Base-by-base conservation (phyloP, 2,329 filamentous ascomycete species). In the Cadophora malorum region DNA sequence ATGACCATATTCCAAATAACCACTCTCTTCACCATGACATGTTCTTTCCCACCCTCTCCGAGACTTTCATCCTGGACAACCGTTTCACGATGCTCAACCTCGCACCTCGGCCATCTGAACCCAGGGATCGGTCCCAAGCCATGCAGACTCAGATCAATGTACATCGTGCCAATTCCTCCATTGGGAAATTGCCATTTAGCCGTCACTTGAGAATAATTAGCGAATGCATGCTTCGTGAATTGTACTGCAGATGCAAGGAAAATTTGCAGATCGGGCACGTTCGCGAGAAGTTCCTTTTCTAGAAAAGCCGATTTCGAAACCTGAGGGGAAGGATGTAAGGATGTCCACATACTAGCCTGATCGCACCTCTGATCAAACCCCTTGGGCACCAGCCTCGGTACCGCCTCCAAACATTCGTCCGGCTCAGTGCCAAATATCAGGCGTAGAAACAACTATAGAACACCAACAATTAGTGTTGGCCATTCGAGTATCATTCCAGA, bases 11-110 rank as follows among this genome's bases (percentile, higher is more conserved):
- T 71, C 64, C 56, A 72, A 56, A 73, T 52, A n/a, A 65, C 69
- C 3, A 75, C 70, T 12, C 56, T 71, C 66, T 69, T 68, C 16
- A 66, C 58, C 16, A 72, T 23, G 4, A 68, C 64, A 65, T 75
- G 70, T 52, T 73, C 70, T 21, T 70, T 38, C 12, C 47, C 61
- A 25, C 47, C 67, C 16, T 61, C 63, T 76, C 81, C 6, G 80
- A 85, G 68, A 82, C 82, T 14, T 76, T 88, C 19, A 78, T 79
- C 67, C 79, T 88, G 69, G 80, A 86, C 67, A 80, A 82, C 28
- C 73, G 80, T 53, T 79, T 83, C 65, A 82, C 83, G 21, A 83
- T 90, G 73, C 83, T 84, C 72, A 7, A 70, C 73, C 50, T 58
- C 59, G 7, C 62, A 64, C 35, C 21, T 68, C 50, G 71, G 78